Evolutionary conservation across 2,329 filamentous ascomycete species (phyloP).

Genomic region (Ampelomyces quisqualis): DNA sequence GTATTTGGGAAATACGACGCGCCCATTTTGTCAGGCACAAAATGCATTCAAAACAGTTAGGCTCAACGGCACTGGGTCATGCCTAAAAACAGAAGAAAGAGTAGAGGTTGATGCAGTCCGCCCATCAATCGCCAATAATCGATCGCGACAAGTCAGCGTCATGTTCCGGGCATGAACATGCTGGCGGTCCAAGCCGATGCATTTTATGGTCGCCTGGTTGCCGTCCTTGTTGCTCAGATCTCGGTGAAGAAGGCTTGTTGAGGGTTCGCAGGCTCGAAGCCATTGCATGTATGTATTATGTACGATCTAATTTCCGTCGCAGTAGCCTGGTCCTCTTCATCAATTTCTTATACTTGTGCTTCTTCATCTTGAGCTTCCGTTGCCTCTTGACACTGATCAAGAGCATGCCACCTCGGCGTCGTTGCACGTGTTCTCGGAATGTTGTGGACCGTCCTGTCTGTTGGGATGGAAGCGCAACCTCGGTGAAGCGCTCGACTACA

Average conservation of each 20-base stretch:
- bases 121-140: slow-evolving; percentile 3
- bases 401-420: slow-evolving; percentile 58
- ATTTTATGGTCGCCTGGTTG: not conserved
- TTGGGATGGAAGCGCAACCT: slow-evolving; percentile 17
- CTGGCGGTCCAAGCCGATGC: not conserved
- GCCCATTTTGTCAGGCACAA: slow-evolving; percentile 24
- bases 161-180: not conserved
- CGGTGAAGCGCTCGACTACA: slow-evolving; percentile 39
- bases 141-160: not conserved
- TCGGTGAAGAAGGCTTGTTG: slow-evolving; percentile 13
- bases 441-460: too few species aligned
- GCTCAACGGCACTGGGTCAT: slow-evolving; percentile 22
- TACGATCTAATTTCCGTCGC: slow-evolving; percentile 72
- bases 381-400: slow-evolving; percentile 90
- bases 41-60: slow-evolving; percentile 29
- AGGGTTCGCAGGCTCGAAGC: slow-evolving; percentile 13
- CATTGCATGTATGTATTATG: slow-evolving; percentile 30
- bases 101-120: slow-evolving; percentile 33
- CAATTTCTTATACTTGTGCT: slow-evolving; percentile 99
- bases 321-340: slow-evolving; percentile 88
- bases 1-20: slow-evolving; percentile 31
- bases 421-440: slow-evolving; percentile 25
- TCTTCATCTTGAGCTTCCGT: slow-evolving; percentile 98
- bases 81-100: slow-evolving; percentile 23
- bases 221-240: not conserved